These are phyloP conservation scores for Heterococcus sp. DNA, from an alignment of 108 stramenopile genomes.

Conservation along the genomic window DNA sequence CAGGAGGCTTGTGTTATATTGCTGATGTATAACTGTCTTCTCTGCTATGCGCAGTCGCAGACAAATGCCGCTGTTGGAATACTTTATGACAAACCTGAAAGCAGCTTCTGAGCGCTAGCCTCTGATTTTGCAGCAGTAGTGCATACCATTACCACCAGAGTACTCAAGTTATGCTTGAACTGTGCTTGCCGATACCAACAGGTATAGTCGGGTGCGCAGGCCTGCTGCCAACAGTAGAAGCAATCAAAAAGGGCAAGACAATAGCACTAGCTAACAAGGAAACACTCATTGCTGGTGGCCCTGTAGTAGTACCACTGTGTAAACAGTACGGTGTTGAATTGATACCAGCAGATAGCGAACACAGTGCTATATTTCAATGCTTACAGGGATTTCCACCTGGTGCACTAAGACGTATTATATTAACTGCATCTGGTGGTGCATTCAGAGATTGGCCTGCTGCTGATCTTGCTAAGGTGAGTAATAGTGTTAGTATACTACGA, in stretches of 20 bases:
- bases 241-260: constrained; percentile 87
- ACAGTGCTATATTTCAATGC: constrained; percentile 93
- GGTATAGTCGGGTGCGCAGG: constrained; percentile 95
- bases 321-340: constrained; percentile 86
- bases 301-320: constrained; percentile 88
- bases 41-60: too few relatives aligned
- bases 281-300: constrained; percentile 92
- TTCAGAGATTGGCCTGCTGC: constrained; percentile 89
- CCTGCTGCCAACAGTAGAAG: constrained; percentile 80
- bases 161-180: too few relatives aligned
- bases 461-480: constrained; percentile 66
- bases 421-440: constrained; percentile 91
- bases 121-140: too few relatives aligned
- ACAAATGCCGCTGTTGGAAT: too few relatives aligned
- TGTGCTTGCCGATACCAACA: too few relatives aligned
- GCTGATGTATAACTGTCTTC: too few relatives aligned
- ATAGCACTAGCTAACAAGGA: constrained; percentile 96
- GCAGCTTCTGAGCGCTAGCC: too few relatives aligned
- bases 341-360: constrained; percentile 91
- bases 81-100: too few relatives aligned
- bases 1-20: too few relatives aligned
- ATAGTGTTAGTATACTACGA: too few relatives aligned
- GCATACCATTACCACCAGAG: too few relatives aligned
- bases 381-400: constrained; percentile 82
- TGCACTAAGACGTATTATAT: constrained; percentile 78